Evolutionary conservation across 2,329 filamentous ascomycete species (phyloP), one percentile per base, ranked within the genome.

Genomic region (Microdochium nivale): DNA sequence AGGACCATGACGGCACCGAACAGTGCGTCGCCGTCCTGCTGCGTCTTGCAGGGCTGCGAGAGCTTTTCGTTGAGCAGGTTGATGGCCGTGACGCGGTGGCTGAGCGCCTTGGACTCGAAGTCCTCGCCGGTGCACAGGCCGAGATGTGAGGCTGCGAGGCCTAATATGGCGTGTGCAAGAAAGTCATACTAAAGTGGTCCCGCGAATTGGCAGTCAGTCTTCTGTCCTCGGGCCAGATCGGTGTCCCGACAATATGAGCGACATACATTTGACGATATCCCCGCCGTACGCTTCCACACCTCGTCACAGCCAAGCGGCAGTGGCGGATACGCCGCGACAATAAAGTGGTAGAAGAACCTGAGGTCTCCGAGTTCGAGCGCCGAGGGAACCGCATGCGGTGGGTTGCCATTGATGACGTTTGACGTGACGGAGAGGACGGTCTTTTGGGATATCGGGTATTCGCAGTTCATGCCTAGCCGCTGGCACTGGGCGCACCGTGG

Each of bases 331-430:
- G 80, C 83, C 33, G 75, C 71, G 24, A 77, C 67, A 16, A 86
- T 66, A 56, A 86, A 86, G 62, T 86, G 81, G 61, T 86, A 83
- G 58, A 86, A 86, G 62, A 86, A 77, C 35, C 81, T 77, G 81
- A 87, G 84, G 58, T 86, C 83, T 49, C 80, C 76, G 52, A 83
- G 59, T 49, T 73, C 80, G 60, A 84, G 83, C 48, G 53, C 52
- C 14, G 54, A 44, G 19, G 59, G 57, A 2, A 51, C 49, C 1
- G 60, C 57, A 2, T 59, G 56, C 16, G 59, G 53, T 33, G 57
- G 53, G 25, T 37, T 10, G 25, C 21, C 16, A 7, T 40, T 16
- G 14, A 19, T 44, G 14, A 44, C 3, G 32, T 16, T 25, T 30
- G 51, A 35, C n/a, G 10, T 13, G 16, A 44, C 40, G 9, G 40